These are phyloP conservation scores for Vinca minor DNA, from an alignment of 257 asterid genomes.

Conservation along the genomic window DNA sequence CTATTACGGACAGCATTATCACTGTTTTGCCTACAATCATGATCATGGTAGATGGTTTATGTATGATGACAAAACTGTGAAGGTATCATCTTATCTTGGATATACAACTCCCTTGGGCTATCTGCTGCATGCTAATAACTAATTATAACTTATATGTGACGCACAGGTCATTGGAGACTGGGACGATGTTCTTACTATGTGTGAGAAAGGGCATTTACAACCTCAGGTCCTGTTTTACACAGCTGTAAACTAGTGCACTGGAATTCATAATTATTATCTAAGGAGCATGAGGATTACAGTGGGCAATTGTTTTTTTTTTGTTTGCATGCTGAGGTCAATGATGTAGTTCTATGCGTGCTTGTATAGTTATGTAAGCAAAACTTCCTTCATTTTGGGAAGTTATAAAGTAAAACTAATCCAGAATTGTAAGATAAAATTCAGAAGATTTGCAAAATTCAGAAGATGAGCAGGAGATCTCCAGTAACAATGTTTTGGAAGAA, in stretches of 20 bases:
- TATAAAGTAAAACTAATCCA: constrained; percentile 20
- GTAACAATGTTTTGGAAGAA: constrained; percentile 21
- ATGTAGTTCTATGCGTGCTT: constrained; percentile 14
- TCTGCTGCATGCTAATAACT: constrained; percentile 6
- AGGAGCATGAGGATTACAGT: constrained; percentile 13
- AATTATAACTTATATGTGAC: constrained; percentile 8
- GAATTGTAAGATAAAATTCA: constrained; percentile 25
- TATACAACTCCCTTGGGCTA: not conserved
- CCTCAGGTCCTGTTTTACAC: constrained; percentile 90
- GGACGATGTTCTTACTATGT: constrained; percentile 73
- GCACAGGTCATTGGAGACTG: constrained; percentile 75
- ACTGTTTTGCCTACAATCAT: constrained; percentile 76
- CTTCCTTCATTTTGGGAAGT: not conserved
- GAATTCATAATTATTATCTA: not conserved
- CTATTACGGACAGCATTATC: constrained; percentile 93
- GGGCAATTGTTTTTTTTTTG: too few species aligned
- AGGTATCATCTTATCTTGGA: constrained; percentile 38
- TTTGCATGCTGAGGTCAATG: constrained; percentile 19
- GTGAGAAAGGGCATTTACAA: constrained; percentile 89
- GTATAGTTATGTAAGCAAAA: constrained; percentile 11
- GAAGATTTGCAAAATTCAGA: constrained; percentile 18
- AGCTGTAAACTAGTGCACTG: constrained; percentile 48
- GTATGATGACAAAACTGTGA: constrained; percentile 92
- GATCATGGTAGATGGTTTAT: constrained; percentile 77
- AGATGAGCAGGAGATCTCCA: constrained; percentile 25